These are phyloP conservation scores for Melocanna baccifera DNA, from an alignment of 176 grass and related monocot genomes.

Conservation along the genomic window DNA sequence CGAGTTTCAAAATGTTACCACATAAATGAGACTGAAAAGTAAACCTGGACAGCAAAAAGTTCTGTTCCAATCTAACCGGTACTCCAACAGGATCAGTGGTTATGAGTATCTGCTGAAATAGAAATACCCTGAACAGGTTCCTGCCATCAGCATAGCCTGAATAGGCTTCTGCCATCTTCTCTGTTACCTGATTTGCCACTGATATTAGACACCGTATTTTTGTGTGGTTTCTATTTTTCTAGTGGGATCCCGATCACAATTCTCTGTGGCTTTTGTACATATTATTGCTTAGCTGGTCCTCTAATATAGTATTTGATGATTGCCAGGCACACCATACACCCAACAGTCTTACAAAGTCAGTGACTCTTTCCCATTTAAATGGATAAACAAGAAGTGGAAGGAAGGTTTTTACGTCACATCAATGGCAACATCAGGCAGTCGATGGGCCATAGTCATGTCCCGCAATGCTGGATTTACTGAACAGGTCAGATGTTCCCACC, in stretches of 20 bases:
- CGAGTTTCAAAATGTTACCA: neutral
- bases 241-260: neutral
- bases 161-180: neutral
- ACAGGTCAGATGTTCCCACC: conserved; percentile 42
- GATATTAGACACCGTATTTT: neutral
- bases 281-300: neutral
- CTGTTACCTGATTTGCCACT: neutral
- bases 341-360: conserved; percentile 84
- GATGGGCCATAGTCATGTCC: conserved; percentile 81
- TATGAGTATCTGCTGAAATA: neutral
- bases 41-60: neutral
- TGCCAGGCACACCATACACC: conserved; percentile 62
- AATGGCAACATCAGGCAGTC: conserved; percentile 62
- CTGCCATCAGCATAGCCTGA: neutral
- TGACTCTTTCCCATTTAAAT: conserved; percentile 74
- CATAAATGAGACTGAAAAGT: neutral
- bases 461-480: conserved; percentile 61
- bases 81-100: neutral
- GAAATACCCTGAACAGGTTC: neutral
- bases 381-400: conserved; percentile 88
- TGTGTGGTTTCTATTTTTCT: neutral
- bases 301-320: conserved; percentile 19
- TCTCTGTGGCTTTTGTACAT: neutral
- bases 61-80: neutral
- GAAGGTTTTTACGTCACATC: conserved; percentile 77